phyloP scores from a whole-genome alignment of 371 early-diverging fungal genomes.

The Coemansia sp. region DNA sequence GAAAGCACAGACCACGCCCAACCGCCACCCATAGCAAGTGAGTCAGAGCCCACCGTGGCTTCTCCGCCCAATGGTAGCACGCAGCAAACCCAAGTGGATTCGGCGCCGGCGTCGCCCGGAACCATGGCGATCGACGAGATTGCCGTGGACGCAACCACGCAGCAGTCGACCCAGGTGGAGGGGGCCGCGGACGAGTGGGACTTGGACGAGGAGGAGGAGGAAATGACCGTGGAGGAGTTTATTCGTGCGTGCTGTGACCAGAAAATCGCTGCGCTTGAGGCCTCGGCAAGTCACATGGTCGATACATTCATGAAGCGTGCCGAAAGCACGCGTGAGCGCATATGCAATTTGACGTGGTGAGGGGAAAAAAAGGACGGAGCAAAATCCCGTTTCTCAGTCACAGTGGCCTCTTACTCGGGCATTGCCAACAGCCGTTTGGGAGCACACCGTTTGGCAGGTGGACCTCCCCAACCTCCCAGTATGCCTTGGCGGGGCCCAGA shows the following conservation, averaged over 20 bases:
- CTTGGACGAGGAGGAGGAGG: slow-evolving; percentile 36
- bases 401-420: too few species aligned
- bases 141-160: neutral
- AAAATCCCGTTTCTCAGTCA: too few species aligned
- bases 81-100: slow-evolving; percentile 11
- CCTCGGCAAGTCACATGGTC: slow-evolving; percentile 42
- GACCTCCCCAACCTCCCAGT: too few species aligned
- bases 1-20: too few species aligned
- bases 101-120: slow-evolving; percentile 16
- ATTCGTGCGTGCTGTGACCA: slow-evolving; percentile 49
- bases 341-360: slow-evolving; percentile 26
- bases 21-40: neutral
- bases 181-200: slow-evolving; percentile 25
- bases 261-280: slow-evolving; percentile 33
- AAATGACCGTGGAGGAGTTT: slow-evolving; percentile 52
- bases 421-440: too few species aligned
- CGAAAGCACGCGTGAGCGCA: slow-evolving; percentile 36
- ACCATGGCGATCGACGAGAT: slow-evolving; percentile 24
- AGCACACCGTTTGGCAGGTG: too few species aligned
- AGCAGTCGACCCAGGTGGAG: slow-evolving; percentile 3
- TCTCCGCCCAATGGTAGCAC: neutral
- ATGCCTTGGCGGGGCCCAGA: too few species aligned
- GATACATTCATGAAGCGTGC: slow-evolving; percentile 38
- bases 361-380: neutral
- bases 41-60: neutral